Evolutionary conservation across 1,284 basidiomycete genomes (phyloP), one percentile per base, ranked within the genome.

Genomic region (Tylopilus orsonianus): DNA sequence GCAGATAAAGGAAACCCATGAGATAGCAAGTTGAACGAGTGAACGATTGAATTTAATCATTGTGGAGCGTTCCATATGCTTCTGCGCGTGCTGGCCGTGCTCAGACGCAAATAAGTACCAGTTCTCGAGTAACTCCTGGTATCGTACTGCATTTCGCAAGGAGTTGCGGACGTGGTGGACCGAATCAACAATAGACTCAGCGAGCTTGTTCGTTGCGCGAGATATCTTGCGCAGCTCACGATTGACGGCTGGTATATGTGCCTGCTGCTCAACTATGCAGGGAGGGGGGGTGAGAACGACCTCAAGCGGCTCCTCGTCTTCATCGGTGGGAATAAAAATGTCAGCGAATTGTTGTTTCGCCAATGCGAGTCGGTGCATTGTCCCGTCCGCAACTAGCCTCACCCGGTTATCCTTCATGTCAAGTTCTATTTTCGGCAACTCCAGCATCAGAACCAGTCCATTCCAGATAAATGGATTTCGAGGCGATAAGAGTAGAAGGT

Each of bases 71-170:
- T 95, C 92, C 85, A 96, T 91, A 65, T 90, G 85, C 56, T 87
- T 84, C 58, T 92, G 86, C 2, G 89, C 90, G 54, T 94, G 88
- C 49, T 90, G 85, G 1, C 93, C 93, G 61, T 96, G 91, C 57
- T 95, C 92, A 2, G 95, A 93, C n/a, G 95, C 94, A 64, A 98
- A 99, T 35, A 85, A 75, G 64, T 93, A 99, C 90, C 96, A 99
- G 63, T 92, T 95, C 60, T 96, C 93, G 49, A 97, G 79, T 33
- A 98, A 73, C 55, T 97, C 96, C 65, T 94, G 90, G 36, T 85
- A 85, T 12, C 82, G 85, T 10, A 74, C 71, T 0, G 83, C 76
- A 14, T 80, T 75, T 38, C 74, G 73, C 34, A 95, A 73, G 2
- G 85, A 81, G 18, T 74, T 77, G 19, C 87, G 84, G 10, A 97